Conservation (phyloP, 2,329 filamentous ascomycete species). For the Orbilia javanica region DNA sequence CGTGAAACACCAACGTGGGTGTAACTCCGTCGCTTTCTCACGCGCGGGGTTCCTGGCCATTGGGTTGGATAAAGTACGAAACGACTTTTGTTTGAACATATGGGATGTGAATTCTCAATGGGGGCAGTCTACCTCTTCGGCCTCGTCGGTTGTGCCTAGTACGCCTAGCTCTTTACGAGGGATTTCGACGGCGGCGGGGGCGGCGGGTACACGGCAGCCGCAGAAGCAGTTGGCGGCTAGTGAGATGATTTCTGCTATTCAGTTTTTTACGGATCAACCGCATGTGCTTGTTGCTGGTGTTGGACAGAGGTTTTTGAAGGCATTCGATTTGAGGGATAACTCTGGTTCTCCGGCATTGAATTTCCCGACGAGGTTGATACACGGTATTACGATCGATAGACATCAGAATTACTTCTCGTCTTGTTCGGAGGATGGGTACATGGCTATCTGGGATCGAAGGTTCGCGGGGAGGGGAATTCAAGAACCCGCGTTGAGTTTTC, state of each 20-base stretch:
- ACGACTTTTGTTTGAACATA: slow-evolving; percentile 84
- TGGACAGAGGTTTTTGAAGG: slow-evolving; percentile 78
- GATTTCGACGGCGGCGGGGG: not conserved
- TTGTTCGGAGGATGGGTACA: slow-evolving; percentile 69
- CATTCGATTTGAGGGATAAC: slow-evolving; percentile 82
- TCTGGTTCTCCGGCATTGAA: slow-evolving; percentile 67
- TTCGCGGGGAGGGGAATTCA: slow-evolving; percentile 56
- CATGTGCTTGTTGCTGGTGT: slow-evolving; percentile 81
- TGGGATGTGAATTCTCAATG: slow-evolving; percentile 79
- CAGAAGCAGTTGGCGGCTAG: slow-evolving; percentile 72
- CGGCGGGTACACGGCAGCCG: slow-evolving; percentile 63
- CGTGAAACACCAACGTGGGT: slow-evolving; percentile 80
- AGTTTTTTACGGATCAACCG: slow-evolving; percentile 83
- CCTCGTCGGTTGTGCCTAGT: slow-evolving; percentile 62
- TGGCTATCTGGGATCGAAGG: slow-evolving; percentile 62
- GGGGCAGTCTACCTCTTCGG: slow-evolving; percentile 63
- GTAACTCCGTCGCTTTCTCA: slow-evolving; percentile 85
- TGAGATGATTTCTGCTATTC: slow-evolving; percentile 83
- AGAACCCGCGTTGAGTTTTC: slow-evolving; percentile 59
- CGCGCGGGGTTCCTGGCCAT: slow-evolving; percentile 79
- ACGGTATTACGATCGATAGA: slow-evolving; percentile 78
- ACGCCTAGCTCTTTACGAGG: slow-evolving; percentile 63
- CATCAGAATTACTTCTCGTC: slow-evolving; percentile 89
- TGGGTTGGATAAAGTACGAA: slow-evolving; percentile 82
- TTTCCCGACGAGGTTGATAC: slow-evolving; percentile 68